Conservation (phyloP, 2,329 filamentous ascomycete genomes). For the Penicillium frequentans region DNA sequence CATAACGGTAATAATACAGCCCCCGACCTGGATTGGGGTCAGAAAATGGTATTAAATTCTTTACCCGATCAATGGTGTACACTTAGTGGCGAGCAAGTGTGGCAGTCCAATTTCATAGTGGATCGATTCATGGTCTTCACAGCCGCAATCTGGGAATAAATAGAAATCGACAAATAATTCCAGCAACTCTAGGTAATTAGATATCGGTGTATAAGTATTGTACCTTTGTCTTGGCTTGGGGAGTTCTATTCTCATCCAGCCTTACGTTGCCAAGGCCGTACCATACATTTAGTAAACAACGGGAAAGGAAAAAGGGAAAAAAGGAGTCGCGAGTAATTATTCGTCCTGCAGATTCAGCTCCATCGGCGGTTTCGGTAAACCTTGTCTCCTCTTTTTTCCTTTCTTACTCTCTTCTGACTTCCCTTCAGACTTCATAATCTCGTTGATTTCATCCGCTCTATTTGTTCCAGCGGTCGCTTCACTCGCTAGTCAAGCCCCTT, state of each 20-base stretch:
- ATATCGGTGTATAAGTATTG: neutral
- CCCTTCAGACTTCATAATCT: neutral
- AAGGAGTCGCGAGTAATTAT: neutral
- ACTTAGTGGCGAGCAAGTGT: neutral
- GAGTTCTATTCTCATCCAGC: neutral
- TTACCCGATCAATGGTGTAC: neutral
- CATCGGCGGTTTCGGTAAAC: conserved; percentile 8
- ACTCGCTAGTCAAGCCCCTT: neutral
- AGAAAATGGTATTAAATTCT: neutral
- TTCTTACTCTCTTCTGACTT: conserved; percentile 2
- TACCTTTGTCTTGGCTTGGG: neutral
- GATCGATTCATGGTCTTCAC: neutral
- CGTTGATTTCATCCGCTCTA: conserved; percentile 1
- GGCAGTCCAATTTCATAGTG: neutral
- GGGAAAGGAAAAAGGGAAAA: neutral
- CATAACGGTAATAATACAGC: neutral
- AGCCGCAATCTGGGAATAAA: neutral
- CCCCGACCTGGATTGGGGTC: neutral
- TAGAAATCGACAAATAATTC: neutral
- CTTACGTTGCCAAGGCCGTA: neutral
- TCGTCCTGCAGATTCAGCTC: conserved; percentile 1
- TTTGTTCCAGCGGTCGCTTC: neutral
- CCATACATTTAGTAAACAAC: neutral
- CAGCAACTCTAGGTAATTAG: neutral
- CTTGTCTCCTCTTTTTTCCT: conserved; percentile 14